phyloP scores from a whole-genome alignment of 495 filamentous ascomycete genomes.

The Neurospora sp. region DNA sequence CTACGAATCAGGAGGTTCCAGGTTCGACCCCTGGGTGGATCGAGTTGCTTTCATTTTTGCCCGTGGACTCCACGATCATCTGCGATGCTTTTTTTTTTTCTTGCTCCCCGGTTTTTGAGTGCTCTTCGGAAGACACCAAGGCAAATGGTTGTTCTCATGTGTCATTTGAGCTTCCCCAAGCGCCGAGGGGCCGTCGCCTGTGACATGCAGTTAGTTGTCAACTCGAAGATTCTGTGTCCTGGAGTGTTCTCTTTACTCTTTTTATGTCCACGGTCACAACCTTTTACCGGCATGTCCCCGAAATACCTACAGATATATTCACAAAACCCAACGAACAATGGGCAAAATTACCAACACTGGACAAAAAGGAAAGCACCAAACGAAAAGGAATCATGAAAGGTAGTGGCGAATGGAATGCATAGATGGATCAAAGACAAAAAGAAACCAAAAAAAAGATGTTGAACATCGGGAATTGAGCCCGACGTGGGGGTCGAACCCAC shows the following conservation, averaged over 20 bases:
- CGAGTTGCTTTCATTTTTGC: not conserved
- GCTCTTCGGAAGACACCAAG: not conserved
- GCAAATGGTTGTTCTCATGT: not conserved
- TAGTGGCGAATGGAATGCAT: not conserved
- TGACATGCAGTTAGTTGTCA: not conserved
- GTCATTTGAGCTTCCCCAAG: not conserved
- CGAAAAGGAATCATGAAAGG: not conserved
- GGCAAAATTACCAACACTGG: too few relatives aligned
- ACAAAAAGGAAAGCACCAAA: not conserved
- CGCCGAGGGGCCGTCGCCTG: too few relatives aligned
- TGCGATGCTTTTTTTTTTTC: not conserved
- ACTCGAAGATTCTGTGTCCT: not conserved
- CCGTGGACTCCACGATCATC: not conserved
- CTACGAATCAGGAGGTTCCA: not conserved
- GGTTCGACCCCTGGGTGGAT: not conserved
- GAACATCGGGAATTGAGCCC: slow-evolving; percentile 7
- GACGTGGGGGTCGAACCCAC: not conserved
- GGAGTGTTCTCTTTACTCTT: not conserved
- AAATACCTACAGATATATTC: too few relatives aligned
- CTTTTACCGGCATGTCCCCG: too few relatives aligned
- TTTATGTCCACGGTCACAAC: too few relatives aligned
- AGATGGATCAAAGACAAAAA: not conserved
- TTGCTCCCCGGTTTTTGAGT: not conserved
- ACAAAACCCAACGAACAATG: too few relatives aligned
- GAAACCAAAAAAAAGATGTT: not conserved